Conservation (phyloP, 768 basidiomycete species). For the Neoboletus subvelutipes region DNA sequence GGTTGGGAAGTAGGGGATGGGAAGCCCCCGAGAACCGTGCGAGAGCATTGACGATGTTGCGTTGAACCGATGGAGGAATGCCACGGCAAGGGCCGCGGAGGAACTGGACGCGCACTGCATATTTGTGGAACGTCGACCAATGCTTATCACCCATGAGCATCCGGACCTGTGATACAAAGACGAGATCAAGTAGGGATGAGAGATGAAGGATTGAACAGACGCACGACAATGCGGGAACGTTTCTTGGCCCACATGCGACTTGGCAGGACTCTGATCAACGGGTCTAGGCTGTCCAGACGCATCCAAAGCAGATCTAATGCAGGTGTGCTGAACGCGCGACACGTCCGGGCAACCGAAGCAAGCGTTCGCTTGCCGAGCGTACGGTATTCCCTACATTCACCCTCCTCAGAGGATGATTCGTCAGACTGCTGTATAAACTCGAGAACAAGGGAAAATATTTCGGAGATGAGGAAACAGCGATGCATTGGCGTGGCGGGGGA, state of each 20-base stretch:
- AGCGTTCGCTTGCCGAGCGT: conserved; percentile 9
- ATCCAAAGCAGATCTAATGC: conserved; percentile 25
- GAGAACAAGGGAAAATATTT: conserved; percentile 15
- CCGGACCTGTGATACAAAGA: conserved; percentile 2
- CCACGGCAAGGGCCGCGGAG: conserved; percentile 8
- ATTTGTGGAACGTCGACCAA: conserved; percentile 17
- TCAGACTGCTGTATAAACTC: conserved; percentile 6
- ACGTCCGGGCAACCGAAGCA: conserved; percentile 21
- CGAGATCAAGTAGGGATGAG: not conserved
- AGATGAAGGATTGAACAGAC: not conserved
- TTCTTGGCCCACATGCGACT: conserved; percentile 11
- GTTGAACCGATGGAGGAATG: conserved; percentile 2
- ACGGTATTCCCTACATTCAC: not conserved
- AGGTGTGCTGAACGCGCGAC: conserved; percentile 14
- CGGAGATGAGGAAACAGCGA: conserved; percentile 12
- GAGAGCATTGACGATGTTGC: conserved; percentile 6
- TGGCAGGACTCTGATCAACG: conserved; percentile 16
- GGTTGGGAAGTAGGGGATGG: conserved; percentile 17
- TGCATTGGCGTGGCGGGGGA: not conserved
- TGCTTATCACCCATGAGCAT: conserved; percentile 9
- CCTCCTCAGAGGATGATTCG: not conserved
- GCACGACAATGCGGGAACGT: conserved; percentile 4
- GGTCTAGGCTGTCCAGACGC: conserved; percentile 15
- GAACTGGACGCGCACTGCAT: conserved; percentile 15
- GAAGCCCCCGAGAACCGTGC: conserved; percentile 9